Conservation (phyloP, 371 early-diverging fungal species). For the Entomophthora muscae region DNA sequence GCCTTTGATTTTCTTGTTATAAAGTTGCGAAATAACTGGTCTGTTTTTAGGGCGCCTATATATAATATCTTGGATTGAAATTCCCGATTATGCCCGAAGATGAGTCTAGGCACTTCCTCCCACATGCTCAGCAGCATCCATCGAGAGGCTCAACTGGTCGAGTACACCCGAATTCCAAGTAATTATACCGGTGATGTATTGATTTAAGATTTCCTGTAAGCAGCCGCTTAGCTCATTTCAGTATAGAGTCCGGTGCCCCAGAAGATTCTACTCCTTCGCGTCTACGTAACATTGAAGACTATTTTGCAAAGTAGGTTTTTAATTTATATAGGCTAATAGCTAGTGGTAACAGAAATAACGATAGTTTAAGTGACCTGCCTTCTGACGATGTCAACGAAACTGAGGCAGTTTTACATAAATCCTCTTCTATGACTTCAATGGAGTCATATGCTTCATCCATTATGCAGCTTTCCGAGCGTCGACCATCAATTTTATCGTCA, state of each 20-base stretch:
- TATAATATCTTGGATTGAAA: no score
- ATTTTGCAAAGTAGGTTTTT: not conserved
- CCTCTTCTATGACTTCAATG: constrained; percentile 2
- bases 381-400: not conserved
- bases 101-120: not conserved
- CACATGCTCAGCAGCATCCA: not conserved
- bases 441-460: constrained; percentile 2
- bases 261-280: not conserved
- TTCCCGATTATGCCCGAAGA: not conserved
- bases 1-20: no score
- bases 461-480: not conserved
- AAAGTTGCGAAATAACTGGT: no score
- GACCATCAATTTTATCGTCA: not conserved
- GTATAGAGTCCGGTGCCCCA: not conserved
- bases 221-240: not conserved
- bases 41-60: no score
- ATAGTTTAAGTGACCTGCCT: not conserved
- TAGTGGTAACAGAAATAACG: not conserved
- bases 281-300: not conserved
- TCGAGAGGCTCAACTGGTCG: not conserved
- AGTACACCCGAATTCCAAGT: not conserved
- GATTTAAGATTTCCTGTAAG: not conserved
- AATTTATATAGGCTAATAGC: not conserved
- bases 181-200: not conserved
- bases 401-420: not conserved